phyloP scores from a whole-genome alignment of 2,329 filamentous ascomycete genomes.

The Geosmithia flava region DNA sequence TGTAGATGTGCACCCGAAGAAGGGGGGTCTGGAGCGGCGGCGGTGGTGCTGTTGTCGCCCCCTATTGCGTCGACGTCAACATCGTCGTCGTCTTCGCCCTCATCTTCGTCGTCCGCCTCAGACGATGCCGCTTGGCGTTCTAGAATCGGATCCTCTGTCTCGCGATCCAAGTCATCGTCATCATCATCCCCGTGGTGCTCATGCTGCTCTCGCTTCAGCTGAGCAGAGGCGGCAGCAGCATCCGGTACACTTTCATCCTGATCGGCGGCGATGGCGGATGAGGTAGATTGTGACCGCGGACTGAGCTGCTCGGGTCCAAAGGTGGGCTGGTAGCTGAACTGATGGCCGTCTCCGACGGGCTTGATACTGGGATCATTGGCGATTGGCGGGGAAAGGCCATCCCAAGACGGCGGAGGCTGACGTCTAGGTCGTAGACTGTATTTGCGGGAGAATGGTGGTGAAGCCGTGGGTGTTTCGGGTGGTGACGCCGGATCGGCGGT shows the following conservation, averaged over 20 bases:
- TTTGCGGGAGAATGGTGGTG: conserved; percentile 20
- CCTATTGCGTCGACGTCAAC: background rate
- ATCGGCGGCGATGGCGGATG: conserved; percentile 8
- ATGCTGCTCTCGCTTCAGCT: background rate
- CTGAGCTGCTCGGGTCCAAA: conserved; percentile 21
- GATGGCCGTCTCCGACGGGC: conserved; percentile 26
- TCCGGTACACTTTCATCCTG: conserved; percentile 2
- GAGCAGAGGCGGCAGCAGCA: conserved; percentile 5
- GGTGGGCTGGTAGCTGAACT: conserved; percentile 26
- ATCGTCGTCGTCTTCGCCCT: background rate
- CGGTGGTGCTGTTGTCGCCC: background rate
- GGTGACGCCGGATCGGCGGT: conserved; percentile 30
- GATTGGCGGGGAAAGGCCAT: conserved; percentile 15
- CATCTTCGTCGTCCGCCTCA: conserved; percentile 1
- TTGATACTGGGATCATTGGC: conserved; percentile 26
- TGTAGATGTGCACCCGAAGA: background rate
- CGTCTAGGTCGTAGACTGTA: conserved; percentile 16
- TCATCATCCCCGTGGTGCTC: background rate
- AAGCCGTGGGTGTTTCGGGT: conserved; percentile 31
- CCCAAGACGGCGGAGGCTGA: conserved; percentile 14
- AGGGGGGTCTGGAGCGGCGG: background rate
- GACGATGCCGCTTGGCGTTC: background rate
- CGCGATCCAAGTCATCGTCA: conserved; percentile 6
- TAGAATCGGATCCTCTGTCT: background rate
- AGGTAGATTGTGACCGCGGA: conserved; percentile 16